Conservation (phyloP, 140 eudicot species). For the Stevia rebaudiana region DNA sequence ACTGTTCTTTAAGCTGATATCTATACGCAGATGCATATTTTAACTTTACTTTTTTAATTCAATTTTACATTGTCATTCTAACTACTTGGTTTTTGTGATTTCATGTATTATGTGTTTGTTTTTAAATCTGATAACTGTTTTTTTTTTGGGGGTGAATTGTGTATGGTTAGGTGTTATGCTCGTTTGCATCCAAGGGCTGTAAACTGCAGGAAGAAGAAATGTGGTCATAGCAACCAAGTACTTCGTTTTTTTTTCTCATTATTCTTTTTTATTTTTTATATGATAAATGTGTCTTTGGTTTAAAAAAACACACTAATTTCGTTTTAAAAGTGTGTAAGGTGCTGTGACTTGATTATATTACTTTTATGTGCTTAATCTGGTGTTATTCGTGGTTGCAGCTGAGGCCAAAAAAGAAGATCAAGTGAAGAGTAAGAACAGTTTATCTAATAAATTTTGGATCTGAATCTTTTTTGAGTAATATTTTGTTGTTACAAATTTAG, state of each 20-base stretch:
- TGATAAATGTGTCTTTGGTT: background rate
- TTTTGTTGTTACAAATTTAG: background rate
- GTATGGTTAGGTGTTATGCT: slow-evolving; percentile 19
- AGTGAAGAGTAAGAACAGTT: slow-evolving; percentile 11
- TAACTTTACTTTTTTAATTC: background rate
- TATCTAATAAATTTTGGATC: slow-evolving; percentile 5
- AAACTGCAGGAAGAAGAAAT: slow-evolving; percentile 29
- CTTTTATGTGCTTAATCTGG: background rate
- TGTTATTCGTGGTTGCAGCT: slow-evolving; percentile 17
- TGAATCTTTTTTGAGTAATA: background rate
- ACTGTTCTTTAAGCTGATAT: background rate
- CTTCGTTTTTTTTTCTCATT: background rate
- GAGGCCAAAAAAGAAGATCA: slow-evolving; percentile 28
- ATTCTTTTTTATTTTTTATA: background rate
- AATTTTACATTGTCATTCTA: no score
- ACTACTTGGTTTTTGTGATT: background rate
- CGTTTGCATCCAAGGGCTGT: slow-evolving; percentile 33
- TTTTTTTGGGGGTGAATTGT: background rate
- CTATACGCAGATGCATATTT: background rate
- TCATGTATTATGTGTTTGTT: background rate
- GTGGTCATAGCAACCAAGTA: slow-evolving; percentile 33
- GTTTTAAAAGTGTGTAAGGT: background rate
- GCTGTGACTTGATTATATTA: no score
- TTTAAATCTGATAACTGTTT: background rate
- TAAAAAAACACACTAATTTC: background rate